Evolutionary conservation across 805 yeast species (phyloP).

Genomic region (Wickerhamiella sorbophila): DNA sequence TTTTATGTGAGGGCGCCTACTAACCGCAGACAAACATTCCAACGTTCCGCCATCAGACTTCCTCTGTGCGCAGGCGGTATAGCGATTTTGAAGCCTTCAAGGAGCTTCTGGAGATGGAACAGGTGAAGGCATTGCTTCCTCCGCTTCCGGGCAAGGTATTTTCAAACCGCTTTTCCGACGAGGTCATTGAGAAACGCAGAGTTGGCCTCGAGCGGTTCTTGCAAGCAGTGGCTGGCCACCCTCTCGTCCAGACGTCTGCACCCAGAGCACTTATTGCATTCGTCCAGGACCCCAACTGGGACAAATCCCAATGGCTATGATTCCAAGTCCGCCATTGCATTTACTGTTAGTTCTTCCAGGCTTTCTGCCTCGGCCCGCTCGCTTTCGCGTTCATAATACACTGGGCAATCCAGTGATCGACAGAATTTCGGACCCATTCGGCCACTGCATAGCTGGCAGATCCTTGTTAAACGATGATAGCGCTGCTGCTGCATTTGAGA

Average conservation of each 20-base stretch:
- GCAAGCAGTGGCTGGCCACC: conserved; percentile 74
- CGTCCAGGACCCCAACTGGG: conserved; percentile 80
- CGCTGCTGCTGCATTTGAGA: conserved; percentile 4
- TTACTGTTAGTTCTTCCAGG: background rate
- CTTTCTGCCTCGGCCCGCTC: conserved; percentile 2
- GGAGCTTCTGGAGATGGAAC: conserved; percentile 57
- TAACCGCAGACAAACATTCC: conserved; percentile 61
- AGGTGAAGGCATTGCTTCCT: conserved; percentile 71
- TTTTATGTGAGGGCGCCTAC: too few species aligned
- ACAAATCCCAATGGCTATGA: conserved; percentile 22
- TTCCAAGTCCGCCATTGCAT: background rate
- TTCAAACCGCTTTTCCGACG: conserved; percentile 63
- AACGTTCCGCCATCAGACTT: conserved; percentile 49
- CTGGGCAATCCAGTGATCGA: conserved; percentile 14
- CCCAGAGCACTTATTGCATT: conserved; percentile 64
- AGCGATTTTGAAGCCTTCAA: conserved; percentile 78
- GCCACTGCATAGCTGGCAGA: conserved; percentile 14
- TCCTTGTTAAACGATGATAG: conserved; percentile 1
- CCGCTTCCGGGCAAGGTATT: conserved; percentile 80
- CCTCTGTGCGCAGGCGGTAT: conserved; percentile 71
- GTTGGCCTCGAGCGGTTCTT: conserved; percentile 74
- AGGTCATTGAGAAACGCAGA: conserved; percentile 70
- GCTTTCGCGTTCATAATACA: conserved; percentile 12
- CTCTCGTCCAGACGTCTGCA: conserved; percentile 70
- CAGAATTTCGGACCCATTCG: conserved; percentile 7